Evolutionary conservation across 2,329 filamentous ascomycete genomes (phyloP).

Genomic region (Colletotrichum sp.): DNA sequence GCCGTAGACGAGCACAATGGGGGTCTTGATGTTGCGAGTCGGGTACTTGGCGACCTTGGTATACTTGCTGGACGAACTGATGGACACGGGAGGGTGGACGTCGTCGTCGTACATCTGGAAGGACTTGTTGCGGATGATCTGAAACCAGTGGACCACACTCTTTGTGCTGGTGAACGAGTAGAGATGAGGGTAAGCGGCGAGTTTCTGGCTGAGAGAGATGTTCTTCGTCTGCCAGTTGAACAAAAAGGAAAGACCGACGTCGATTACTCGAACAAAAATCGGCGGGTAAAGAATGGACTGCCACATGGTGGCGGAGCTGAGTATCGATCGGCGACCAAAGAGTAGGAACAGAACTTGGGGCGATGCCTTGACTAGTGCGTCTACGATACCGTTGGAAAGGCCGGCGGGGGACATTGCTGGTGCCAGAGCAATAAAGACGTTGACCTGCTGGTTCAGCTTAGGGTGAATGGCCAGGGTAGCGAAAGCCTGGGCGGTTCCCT

Average conservation of each 20-base stretch:
- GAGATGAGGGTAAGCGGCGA: conserved; percentile 93
- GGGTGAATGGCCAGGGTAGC: conserved; percentile 92
- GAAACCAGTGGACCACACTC: conserved; percentile 98
- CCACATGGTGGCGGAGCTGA: conserved; percentile 96
- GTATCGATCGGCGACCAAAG: conserved; percentile 89
- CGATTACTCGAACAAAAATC: conserved; percentile 88
- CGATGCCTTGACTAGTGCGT: conserved; percentile 91
- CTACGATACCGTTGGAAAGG: conserved; percentile 86
- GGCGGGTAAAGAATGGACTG: conserved; percentile 94
- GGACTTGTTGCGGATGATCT: conserved; percentile 93
- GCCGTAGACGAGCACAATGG: conserved; percentile 91
- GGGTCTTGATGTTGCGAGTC: conserved; percentile 95
- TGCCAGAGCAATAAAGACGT: conserved; percentile 94
- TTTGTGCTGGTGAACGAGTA: conserved; percentile 98
- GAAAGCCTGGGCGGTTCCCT: conserved; percentile 96
- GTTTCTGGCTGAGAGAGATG: conserved; percentile 85
- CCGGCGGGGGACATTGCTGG: conserved; percentile 97
- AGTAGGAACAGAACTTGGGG: conserved; percentile 91
- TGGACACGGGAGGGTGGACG: conserved; percentile 75
- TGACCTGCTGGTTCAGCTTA: conserved; percentile 87
- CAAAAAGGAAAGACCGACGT: conserved; percentile 79
- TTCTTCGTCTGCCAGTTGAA: conserved; percentile 91
- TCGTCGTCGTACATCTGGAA: conserved; percentile 99
- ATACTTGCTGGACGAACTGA: conserved; percentile 78
- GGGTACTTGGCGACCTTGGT: conserved; percentile 97